Conservation (phyloP, 1,284 basidiomycete species). For the Microbotryum intermedium region DNA sequence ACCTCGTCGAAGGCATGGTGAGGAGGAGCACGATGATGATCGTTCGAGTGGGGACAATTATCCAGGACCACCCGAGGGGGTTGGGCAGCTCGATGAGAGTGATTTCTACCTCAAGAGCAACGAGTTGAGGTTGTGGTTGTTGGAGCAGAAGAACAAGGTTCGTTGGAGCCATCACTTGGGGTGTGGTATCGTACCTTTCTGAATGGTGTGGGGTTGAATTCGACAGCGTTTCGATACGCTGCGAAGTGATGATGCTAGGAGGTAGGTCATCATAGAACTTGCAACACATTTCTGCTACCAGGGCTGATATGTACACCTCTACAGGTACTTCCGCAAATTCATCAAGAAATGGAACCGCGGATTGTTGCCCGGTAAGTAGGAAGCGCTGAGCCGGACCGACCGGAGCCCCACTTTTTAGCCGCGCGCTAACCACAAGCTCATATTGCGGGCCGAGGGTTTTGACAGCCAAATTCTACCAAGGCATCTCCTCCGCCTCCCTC, state of each 20-base stretch:
- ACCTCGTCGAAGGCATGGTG: background rate
- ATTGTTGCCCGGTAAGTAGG: conserved; percentile 2
- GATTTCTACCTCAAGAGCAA: conserved; percentile 23
- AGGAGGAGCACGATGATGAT: background rate
- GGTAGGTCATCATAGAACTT: background rate
- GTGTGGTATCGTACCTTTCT: background rate
- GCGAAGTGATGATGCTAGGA: conserved; percentile 16
- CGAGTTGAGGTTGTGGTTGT: conserved; percentile 27
- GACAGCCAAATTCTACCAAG: conserved; percentile 21
- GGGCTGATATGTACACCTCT: background rate
- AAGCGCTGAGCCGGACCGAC: background rate
- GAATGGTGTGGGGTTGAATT: background rate
- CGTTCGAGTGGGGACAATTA: background rate
- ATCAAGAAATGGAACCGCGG: conserved; percentile 19
- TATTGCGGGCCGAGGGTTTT: no score
- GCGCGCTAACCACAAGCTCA: background rate
- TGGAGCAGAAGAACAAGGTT: conserved; percentile 25
- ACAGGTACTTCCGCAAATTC: conserved; percentile 22
- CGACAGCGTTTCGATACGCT: conserved; percentile 18
- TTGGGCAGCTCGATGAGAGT: conserved; percentile 2
- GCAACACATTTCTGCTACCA: background rate
- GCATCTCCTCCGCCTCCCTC: conserved; percentile 22
- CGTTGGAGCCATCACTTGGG: background rate
- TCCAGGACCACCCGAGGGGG: background rate
- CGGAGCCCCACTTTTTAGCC: background rate